phyloP scores from a whole-genome alignment of 1,139 yeast species.

The Blastobotrys elegans region DNA sequence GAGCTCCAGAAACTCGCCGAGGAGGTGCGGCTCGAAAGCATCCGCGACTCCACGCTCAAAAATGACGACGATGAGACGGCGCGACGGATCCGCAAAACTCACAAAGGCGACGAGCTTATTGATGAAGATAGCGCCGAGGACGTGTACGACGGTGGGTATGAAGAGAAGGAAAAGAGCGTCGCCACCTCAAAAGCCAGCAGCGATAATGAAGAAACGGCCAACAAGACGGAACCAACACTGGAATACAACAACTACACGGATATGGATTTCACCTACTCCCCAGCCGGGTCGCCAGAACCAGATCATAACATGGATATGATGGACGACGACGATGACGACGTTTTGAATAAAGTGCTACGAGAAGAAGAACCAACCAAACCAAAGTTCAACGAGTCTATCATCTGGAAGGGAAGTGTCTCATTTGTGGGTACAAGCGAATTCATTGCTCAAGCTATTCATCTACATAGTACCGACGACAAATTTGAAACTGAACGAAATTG shows the following conservation, averaged over 20 bases:
- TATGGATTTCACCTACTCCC: constrained; percentile 24
- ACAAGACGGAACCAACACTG: constrained; percentile 5
- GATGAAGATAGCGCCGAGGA: constrained; percentile 34
- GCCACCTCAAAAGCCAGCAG: too few relatives aligned
- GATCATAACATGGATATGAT: constrained; percentile 9
- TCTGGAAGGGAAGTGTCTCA: constrained; percentile 55
- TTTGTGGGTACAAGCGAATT: constrained; percentile 55
- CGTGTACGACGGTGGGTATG: constrained; percentile 25
- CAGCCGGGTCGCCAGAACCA: constrained; percentile 21
- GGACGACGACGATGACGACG: constrained; percentile 35
- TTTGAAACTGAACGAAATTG: constrained; percentile 25
- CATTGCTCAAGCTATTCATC: constrained; percentile 42
- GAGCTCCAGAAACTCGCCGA: constrained; percentile 68
- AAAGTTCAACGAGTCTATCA: constrained; percentile 9
- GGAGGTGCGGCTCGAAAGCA: constrained; percentile 62
- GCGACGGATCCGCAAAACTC: constrained; percentile 70
- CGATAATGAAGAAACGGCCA: not conserved
- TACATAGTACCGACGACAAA: constrained; percentile 37
- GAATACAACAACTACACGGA: constrained; percentile 12
- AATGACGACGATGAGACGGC: constrained; percentile 38
- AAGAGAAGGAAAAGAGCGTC: not conserved
- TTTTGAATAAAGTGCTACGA: constrained; percentile 35
- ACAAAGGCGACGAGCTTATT: constrained; percentile 84
- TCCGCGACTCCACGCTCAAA: constrained; percentile 58
- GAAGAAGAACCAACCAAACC: constrained; percentile 16